These are phyloP conservation scores for Citrus maxima DNA, from an alignment of 345 rosid species.

Conservation along the genomic window DNA sequence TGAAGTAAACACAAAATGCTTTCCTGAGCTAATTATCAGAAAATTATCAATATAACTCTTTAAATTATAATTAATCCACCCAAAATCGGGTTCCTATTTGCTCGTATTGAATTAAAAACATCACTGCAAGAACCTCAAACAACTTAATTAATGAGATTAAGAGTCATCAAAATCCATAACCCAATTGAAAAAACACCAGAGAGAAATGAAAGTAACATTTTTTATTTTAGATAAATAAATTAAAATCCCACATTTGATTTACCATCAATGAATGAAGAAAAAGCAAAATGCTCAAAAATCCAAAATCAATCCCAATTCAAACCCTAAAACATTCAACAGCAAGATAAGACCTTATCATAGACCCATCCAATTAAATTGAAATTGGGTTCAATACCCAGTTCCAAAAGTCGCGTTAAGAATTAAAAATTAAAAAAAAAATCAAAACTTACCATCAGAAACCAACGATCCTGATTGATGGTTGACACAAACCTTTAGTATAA, in stretches of 20 bases:
- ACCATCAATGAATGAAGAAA: background rate
- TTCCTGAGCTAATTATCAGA: background rate
- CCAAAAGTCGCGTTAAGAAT: background rate
- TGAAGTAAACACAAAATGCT: background rate
- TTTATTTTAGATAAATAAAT: background rate
- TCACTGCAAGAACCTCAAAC: background rate
- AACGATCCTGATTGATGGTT: conserved; percentile 2
- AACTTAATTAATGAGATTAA: background rate
- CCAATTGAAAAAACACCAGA: background rate
- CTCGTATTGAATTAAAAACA: background rate
- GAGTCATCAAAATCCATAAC: background rate
- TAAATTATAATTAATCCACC: background rate
- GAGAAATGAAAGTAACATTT: background rate
- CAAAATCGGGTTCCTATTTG: background rate
- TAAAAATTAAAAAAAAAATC: background rate
- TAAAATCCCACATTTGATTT: background rate
- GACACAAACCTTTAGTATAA: background rate
- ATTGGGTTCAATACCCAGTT: background rate
- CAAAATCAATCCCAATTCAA: background rate
- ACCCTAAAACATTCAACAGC: background rate
- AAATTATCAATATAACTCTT: background rate
- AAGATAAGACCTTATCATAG: background rate
- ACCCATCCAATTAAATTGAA: background rate
- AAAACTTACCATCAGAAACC: background rate
- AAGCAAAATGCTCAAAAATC: background rate